Percentiles rank a stretch among this genome's conserved stretches.
Evolutionary conservation across 768 basidiomycete species (phyloP).

Genomic region (Boletales sp.): DNA sequence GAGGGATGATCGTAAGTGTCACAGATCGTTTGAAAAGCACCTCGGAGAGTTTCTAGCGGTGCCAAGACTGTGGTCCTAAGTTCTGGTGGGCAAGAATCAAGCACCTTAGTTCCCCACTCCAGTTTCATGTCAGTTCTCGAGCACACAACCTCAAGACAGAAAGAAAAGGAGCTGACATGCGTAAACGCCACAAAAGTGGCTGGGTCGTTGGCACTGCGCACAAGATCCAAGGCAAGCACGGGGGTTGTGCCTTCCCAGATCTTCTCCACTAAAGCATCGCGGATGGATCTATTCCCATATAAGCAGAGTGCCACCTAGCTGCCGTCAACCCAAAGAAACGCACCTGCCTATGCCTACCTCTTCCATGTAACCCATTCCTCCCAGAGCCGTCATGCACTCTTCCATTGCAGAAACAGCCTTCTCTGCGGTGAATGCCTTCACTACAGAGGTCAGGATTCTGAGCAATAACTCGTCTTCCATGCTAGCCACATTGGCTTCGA

Average conservation of each 20-base stretch:
- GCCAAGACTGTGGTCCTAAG: conserved; percentile 28
- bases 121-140: not conserved
- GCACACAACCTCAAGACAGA: not conserved
- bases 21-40: conserved; percentile 39
- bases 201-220: conserved; percentile 49
- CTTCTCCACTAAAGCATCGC: conserved; percentile 71
- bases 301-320: not conserved
- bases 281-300: conserved; percentile 41
- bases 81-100: conserved; percentile 39
- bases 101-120: conserved; percentile 52
- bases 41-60: conserved; percentile 32
- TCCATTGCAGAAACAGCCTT: conserved; percentile 62
- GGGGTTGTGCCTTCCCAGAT: conserved; percentile 80
- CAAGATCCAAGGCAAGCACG: conserved; percentile 65
- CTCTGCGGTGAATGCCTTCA: conserved; percentile 69
- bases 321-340: conserved; percentile 4
- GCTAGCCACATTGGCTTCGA: conserved; percentile 52
- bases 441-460: conserved; percentile 63
- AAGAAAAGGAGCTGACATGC: conserved; percentile 36
- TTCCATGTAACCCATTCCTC: conserved; percentile 83
- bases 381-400: conserved; percentile 69
- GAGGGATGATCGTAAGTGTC: conserved; percentile 36
- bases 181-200: conserved; percentile 44
- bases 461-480: conserved; percentile 49
- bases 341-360: conserved; percentile 67